Conservation (phyloP, 2,329 filamentous ascomycete species). For the Pseudocercospora crystallina region DNA sequence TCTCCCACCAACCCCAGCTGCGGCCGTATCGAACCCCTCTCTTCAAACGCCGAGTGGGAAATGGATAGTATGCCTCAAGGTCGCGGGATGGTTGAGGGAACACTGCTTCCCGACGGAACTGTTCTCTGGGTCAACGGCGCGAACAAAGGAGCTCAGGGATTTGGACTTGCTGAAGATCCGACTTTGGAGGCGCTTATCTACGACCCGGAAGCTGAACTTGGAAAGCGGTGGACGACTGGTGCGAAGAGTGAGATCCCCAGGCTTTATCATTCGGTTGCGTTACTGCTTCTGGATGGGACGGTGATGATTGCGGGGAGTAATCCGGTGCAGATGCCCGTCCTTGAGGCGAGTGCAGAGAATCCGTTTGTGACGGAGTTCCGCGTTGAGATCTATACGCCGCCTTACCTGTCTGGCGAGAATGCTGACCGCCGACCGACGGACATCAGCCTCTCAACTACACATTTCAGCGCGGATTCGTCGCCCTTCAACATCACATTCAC, state of each 20-base stretch:
- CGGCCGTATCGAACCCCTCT: conserved; percentile 60
- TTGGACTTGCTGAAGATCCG: conserved; percentile 55
- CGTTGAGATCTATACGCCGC: conserved; percentile 62
- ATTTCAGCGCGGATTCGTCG: conserved; percentile 45
- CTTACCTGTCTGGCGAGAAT: conserved; percentile 57
- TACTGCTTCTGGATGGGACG: conserved; percentile 61
- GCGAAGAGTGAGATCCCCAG: conserved; percentile 44
- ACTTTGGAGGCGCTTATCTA: conserved; percentile 59
- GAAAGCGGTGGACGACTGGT: conserved; percentile 51
- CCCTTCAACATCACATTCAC: conserved; percentile 52
- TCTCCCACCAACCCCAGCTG: conserved; percentile 63
- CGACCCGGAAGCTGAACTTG: conserved; percentile 50
- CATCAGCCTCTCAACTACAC: conserved; percentile 46
- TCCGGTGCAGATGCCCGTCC: conserved; percentile 59
- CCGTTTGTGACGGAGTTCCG: conserved; percentile 61
- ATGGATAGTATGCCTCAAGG: conserved; percentile 64
- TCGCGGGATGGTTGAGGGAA: conserved; percentile 57
- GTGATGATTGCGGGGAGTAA: conserved; percentile 61
- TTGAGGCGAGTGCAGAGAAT: conserved; percentile 40
- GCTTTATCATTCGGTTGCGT: conserved; percentile 61
- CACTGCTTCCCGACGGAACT: conserved; percentile 60
- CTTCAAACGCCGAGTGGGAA: conserved; percentile 58
- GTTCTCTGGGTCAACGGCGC: conserved; percentile 61
- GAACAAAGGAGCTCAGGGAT: conserved; percentile 59
- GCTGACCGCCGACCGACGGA: conserved; percentile 50